Evolutionary conservation across 2,329 filamentous ascomycete species (phyloP), one percentile per base, ranked within the genome.

Genomic region (Leptosphaerulina australis): DNA sequence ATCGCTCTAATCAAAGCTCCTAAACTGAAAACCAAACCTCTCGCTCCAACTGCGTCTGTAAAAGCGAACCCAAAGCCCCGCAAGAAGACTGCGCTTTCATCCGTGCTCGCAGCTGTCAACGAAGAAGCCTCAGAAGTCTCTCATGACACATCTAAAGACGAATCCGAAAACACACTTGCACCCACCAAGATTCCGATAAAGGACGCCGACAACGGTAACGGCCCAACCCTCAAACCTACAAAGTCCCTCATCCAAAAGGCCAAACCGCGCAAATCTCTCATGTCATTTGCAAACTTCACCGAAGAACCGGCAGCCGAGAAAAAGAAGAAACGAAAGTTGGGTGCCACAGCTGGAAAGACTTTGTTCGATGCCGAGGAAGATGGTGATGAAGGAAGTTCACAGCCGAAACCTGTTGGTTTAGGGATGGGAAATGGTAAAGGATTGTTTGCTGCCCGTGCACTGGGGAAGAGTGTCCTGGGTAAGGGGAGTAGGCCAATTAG

Each of bases 321-420:
- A 58, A 71, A 70, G 55, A 70, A 87, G 79, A 91, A 88, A 77
- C 83, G 88, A 55, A 92, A 90, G 72, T 74, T 90, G 4, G 77
- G 89, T 1, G 84, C 86, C 3, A 76, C 54, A 20, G 54, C 81
- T 37, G 83, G 84, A 56, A 79, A 76, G 60, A 88, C 84, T 3
- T 68, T 94, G 5, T 90, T 93, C 60, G 86, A 88, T 50, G 44
- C 53, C 7, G 62, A 64, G 3, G 50, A 54, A 12, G 62, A 62
- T 7, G 71, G 67, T 11, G 63, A 58, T 18, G 71, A 74, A n/a
- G 68, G 64, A 20, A 66, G 36, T 11, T 41, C 57, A 36, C 63
- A 66, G 10, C 46, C 58, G n/a, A 73, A 72, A 46, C 66, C 71
- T 10, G 66, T 67, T 5, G 62, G 33, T 4, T n/a, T 48, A 4